phyloP scores from a whole-genome alignment of 352 stramenopile species.

The Globisporangium nagaii region DNA sequence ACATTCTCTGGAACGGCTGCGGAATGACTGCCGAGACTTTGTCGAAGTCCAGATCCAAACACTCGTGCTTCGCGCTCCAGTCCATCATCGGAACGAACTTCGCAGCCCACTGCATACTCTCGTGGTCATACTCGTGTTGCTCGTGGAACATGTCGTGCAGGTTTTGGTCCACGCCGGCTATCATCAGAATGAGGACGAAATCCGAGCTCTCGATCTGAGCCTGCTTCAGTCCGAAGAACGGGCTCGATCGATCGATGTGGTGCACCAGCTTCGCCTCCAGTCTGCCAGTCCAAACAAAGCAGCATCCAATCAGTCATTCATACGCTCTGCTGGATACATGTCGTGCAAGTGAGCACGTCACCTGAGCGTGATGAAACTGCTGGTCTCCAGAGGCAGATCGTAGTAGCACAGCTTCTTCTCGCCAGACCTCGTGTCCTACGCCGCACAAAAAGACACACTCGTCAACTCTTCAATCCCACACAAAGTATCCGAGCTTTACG shows the following conservation, averaged over 20 bases:
- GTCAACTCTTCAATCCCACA: not conserved
- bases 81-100: slow-evolving; percentile 34
- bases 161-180: slow-evolving; percentile 52
- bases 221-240: slow-evolving; percentile 32
- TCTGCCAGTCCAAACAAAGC: slow-evolving; percentile 9
- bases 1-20: slow-evolving; percentile 4
- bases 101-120: slow-evolving; percentile 34
- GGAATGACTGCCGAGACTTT: slow-evolving; percentile 29
- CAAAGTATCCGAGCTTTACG: not conserved
- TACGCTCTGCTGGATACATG: no score
- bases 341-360: no score
- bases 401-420: slow-evolving; percentile 64
- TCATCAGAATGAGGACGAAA: slow-evolving; percentile 51
- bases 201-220: slow-evolving; percentile 30
- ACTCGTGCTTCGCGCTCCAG: slow-evolving; percentile 27
- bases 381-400: slow-evolving; percentile 38
- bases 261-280: slow-evolving; percentile 53
- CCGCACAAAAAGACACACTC: not conserved
- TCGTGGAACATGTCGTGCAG: slow-evolving; percentile 56
- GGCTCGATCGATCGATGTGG: slow-evolving; percentile 30
- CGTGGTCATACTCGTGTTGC: slow-evolving; percentile 37
- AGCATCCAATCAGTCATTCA: no score
- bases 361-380: slow-evolving; percentile 46
- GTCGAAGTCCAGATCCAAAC: slow-evolving; percentile 37
- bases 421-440: slow-evolving; percentile 24